Evolutionary conservation across 768 basidiomycete species (phyloP), one percentile per base, ranked within the genome.

Genomic region (Phylloporus rhodoxanthus): DNA sequence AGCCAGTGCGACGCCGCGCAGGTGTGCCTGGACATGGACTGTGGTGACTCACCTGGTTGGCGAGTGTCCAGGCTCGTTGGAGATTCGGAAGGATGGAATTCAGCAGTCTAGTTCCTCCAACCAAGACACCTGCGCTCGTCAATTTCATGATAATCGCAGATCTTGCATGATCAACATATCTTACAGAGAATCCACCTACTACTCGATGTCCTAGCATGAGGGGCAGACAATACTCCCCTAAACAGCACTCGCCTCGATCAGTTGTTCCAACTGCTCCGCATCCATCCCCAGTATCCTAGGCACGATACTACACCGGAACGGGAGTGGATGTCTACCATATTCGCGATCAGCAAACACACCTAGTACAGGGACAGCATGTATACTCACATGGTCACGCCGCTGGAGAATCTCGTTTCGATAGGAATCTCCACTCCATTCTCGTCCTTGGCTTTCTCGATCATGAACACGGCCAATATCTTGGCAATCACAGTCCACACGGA

Each of bases 401-500:
- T 43, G 3, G 45, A 32, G 14, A 50, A 55, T 15, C 8, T 52
- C 5, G 46, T 25, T 41, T 66, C 53, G 2, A 64, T 23, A 2
- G 55, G 52, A 5, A 64, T 56, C 20, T 64, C 56, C 8, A 37
- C 32, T 5, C 62, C 64, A 33, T 49, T 38, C 25, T 50, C 56
- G 32, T 64, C 62, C 17, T 23, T 53, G 6, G 51, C 51, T 8
- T 50, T 58, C 25, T 38, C 46, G 19, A 64, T 45, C 19, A 37
- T 53, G 43, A 59, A 64, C 8, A 30, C 36, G 4, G 62, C 48
- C 44, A 63, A 30, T 36, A 61, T 36, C 0, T 48, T 54, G 40
- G 36, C 62, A 7, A 66, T 48, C 26, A 40, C 56, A 11, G 56
- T 56, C 62, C 62, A 64, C 19, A 66, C 15, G 5, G 62, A 66